These are phyloP conservation scores for Barnettozyma salicaria DNA, from an alignment of 805 yeast genomes.

Conservation along the genomic window DNA sequence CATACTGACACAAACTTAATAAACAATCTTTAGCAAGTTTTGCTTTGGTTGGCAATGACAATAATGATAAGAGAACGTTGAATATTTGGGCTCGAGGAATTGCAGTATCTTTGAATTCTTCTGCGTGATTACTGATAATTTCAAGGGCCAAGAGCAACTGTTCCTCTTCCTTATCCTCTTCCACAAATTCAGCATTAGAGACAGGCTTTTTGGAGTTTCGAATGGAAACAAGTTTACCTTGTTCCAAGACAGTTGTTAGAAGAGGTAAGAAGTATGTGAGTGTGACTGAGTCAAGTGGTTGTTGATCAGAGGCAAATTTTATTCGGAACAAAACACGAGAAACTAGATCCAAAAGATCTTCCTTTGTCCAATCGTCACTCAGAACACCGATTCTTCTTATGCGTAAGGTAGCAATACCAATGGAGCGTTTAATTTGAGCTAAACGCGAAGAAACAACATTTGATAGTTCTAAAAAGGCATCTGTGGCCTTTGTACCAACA, in stretches of 20 bases:
- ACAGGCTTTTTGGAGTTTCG: conserved; percentile 46
- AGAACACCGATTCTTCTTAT: conserved; percentile 41
- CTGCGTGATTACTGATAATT: conserved; percentile 63
- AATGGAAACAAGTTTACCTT: conserved; percentile 53
- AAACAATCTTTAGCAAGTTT: conserved; percentile 82
- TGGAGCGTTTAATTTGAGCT: conserved; percentile 41
- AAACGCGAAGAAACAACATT: conserved; percentile 45
- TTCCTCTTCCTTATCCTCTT: conserved; percentile 86
- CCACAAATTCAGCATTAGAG: conserved; percentile 61
- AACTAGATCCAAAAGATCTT: conserved; percentile 46
- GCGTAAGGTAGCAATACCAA: conserved; percentile 70
- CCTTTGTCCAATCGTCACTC: conserved; percentile 42
- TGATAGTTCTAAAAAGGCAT: conserved; percentile 51
- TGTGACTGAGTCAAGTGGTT: conserved; percentile 60
- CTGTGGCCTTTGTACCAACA: conserved; percentile 39
- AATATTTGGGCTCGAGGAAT: conserved; percentile 69
- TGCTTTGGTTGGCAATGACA: conserved; percentile 71
- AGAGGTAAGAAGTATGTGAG: conserved; percentile 74
- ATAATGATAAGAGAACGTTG: conserved; percentile 53
- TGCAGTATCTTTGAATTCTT: conserved; percentile 54
- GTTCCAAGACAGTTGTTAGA: conserved; percentile 57
- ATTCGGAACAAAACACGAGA: conserved; percentile 69
- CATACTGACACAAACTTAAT: conserved; percentile 67
- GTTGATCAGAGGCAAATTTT: conserved; percentile 68
- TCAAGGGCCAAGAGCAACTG: conserved; percentile 73